phyloP scores from a whole-genome alignment of 495 filamentous ascomycete species.

The Hypoxylon intermedium region DNA sequence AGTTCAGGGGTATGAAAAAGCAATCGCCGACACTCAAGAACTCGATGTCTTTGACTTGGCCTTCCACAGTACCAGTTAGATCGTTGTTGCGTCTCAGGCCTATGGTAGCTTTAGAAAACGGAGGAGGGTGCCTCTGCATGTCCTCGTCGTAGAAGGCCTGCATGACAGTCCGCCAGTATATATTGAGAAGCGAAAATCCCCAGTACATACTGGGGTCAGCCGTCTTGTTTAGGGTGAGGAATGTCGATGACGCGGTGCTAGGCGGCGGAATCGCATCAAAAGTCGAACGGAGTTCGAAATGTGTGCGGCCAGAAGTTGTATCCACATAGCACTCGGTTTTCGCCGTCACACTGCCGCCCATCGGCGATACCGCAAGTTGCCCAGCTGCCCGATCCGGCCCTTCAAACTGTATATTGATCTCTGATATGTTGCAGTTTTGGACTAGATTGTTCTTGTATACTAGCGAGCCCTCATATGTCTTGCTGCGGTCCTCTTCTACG shows the following conservation, averaged over 20 bases:
- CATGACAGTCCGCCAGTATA: constrained; percentile 23
- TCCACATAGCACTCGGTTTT: constrained; percentile 28
- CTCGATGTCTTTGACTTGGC: constrained; percentile 8
- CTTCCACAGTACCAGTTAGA: constrained; percentile 6
- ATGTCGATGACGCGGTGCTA: neutral
- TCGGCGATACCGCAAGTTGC: constrained; percentile 14
- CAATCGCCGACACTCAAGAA: constrained; percentile 2
- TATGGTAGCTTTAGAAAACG: constrained; percentile 16
- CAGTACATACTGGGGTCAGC: constrained; percentile 11
- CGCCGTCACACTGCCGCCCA: constrained; percentile 22
- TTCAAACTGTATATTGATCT: constrained; percentile 35
- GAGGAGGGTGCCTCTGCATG: neutral
- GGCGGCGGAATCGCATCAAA: constrained; percentile 36
- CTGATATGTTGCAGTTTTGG: constrained; percentile 36
- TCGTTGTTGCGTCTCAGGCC: neutral
- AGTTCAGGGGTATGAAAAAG: constrained; percentile 16
- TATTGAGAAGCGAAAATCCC: constrained; percentile 12
- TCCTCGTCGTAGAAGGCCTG: constrained; percentile 18
- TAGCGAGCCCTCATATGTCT: constrained; percentile 30
- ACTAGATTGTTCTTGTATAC: constrained; percentile 39
- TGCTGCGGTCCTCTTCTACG: neutral
- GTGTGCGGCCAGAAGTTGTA: constrained; percentile 5
- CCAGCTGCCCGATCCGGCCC: constrained; percentile 22
- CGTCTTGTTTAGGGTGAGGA: constrained; percentile 14
- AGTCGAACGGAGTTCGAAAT: constrained; percentile 37